phyloP scores from a whole-genome alignment of 805 yeast genomes.

The Wickerhamiella alocasiicola region DNA sequence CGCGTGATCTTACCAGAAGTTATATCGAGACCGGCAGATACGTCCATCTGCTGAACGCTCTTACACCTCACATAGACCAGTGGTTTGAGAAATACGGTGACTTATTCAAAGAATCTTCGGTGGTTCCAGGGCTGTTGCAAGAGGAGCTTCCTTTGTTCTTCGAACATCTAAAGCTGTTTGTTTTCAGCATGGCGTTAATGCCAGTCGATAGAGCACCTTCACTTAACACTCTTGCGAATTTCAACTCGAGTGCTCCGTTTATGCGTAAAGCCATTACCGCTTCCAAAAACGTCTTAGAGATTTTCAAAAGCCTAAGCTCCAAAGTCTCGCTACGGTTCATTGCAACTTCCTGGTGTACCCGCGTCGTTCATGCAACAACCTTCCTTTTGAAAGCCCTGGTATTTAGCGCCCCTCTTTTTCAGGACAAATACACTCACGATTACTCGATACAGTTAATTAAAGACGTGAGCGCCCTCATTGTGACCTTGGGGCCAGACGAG shows the following conservation, averaged over 20 bases:
- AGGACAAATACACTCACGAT: background rate
- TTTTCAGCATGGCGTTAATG: background rate
- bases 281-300: background rate
- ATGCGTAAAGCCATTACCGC: background rate
- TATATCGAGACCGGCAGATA: constrained; percentile 31
- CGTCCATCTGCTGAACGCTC: constrained; percentile 54
- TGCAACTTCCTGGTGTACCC: background rate
- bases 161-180: background rate
- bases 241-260: background rate
- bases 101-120: constrained; percentile 7
- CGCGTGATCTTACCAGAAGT: constrained; percentile 27
- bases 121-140: too few relatives aligned
- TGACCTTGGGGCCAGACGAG: background rate
- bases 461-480: too few relatives aligned
- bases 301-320: background rate
- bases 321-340: background rate
- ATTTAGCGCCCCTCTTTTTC: background rate
- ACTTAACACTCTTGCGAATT: background rate
- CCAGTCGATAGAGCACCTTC: background rate
- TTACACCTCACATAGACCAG: constrained; percentile 63
- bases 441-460: background rate
- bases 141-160: background rate
- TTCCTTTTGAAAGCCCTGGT: background rate
- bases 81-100: constrained; percentile 55
- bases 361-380: background rate